Base-by-base conservation (phyloP, 176 grass and related monocot species). In the Oropetium thomaeum region DNA sequence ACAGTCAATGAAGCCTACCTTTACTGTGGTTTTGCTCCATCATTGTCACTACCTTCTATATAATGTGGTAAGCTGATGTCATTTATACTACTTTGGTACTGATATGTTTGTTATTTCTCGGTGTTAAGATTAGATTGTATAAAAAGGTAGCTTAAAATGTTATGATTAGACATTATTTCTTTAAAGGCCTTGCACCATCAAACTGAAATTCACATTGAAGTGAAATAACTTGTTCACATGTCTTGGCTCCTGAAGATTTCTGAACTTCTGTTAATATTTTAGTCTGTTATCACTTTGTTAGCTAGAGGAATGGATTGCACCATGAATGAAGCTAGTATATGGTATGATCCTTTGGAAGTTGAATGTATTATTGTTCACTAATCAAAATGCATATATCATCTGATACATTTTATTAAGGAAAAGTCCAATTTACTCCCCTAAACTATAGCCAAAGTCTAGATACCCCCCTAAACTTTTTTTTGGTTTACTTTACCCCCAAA, bases 1-100 rank as follows among this genome's bases (percentile, higher is more conserved):
- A 76, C 45, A 31, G 78, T 86, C 7, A 76, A 25, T 1, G 84
- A 86, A 71, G 78, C 72, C 3, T 81, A 86, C 58, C 71, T 86
- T 37, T 76, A 76, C 59, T 70, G 22, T 20, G 58, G 65, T 9
- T 76, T 86, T 8, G 25, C 78, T 15, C 65, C 71, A 37, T 81
- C 84, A 1, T 20, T 76, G 19, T 65, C 58, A 0, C 65, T 65
- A 35, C 47, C 57, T 45, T 71, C 37, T 47, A 16, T 86, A 12
- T 86, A 57, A 70, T 70, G 31, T 13, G 37, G 78, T 86, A 81
- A 67, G 73, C 25, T 64, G 32, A 19, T 51, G 20, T 43, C 26
- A 80, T 53, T 62, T 40, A 20, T 69, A 53, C 10, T 32, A 15
- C 5, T 34, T 35, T 69, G 1, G 20, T 37, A 23, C 54, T 45